Conservation (phyloP, 2,329 filamentous ascomycete species). For the Nectriaceae sp. region DNA sequence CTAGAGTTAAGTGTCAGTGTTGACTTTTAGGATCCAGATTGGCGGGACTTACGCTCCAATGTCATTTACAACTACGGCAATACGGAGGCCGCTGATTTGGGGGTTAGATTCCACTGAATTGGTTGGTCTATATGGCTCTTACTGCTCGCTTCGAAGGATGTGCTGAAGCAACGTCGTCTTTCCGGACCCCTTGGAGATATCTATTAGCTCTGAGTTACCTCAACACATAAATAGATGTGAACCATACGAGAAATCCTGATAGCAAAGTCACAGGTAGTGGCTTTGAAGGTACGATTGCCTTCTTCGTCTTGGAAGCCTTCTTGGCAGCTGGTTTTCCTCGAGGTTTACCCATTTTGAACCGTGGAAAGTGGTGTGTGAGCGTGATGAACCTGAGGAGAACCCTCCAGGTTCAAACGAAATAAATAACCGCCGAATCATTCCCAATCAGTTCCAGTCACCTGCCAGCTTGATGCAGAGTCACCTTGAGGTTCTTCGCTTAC, state of each 20-base stretch:
- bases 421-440: conserved; percentile 4
- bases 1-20: conserved; percentile 31
- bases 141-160: conserved; percentile 68
- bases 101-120: too few relatives aligned
- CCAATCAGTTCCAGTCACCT: background rate
- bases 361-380: background rate
- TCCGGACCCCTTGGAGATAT: conserved; percentile 56
- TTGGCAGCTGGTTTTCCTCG: conserved; percentile 15
- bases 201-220: background rate
- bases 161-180: conserved; percentile 73
- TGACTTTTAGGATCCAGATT: rapidly evolving
- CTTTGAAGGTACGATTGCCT: conserved; percentile 19
- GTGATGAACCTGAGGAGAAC: background rate
- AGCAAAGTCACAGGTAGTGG: conserved; percentile 37
- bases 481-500: background rate
- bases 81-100: conserved; percentile 64
- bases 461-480: background rate
- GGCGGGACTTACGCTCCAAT: conserved; percentile 55
- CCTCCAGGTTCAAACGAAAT: background rate
- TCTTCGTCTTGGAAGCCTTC: conserved; percentile 16
- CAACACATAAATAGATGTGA: background rate
- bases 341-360: conserved; percentile 18
- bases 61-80: conserved; percentile 75
- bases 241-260: conserved; percentile 35
- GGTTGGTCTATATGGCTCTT: too few relatives aligned